Conservation (phyloP, 441 rosid species). For the Erodium chrysanthum region DNA sequence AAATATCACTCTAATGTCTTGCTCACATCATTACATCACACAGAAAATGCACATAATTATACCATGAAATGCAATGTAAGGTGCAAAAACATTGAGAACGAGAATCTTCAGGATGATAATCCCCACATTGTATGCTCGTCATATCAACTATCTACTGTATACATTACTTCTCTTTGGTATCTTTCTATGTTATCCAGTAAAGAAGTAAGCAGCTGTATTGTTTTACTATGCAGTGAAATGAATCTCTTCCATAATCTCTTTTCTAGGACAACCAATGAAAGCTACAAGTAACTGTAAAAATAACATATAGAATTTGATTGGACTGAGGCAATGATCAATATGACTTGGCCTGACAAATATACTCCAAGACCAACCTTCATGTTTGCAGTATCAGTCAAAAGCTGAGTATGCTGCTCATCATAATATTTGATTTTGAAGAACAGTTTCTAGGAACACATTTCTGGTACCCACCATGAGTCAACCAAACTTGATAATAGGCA, state of each 20-base stretch:
- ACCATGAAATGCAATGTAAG: not conserved
- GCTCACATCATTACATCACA: no score
- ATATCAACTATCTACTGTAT: not conserved
- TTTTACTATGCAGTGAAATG: not conserved
- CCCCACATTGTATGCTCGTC: not conserved
- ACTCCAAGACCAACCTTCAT: no score
- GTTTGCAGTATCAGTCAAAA: no score
- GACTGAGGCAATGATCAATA: not conserved
- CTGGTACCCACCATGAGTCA: not conserved
- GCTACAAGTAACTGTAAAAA: not conserved
- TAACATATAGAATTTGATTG: not conserved
- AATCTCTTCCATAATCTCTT: not conserved
- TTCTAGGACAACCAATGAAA: not conserved
- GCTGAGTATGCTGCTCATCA: no score
- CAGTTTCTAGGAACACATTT: no score
- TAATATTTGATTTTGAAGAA: no score
- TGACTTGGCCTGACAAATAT: no score
- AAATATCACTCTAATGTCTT: not conserved
- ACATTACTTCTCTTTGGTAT: not conserved
- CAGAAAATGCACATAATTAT: not conserved
- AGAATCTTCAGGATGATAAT: not conserved
- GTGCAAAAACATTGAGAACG: not conserved
- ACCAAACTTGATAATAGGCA: no score
- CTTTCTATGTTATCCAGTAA: not conserved
- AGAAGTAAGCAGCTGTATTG: not conserved